A percentile compares a stretch with the other conserved stretches of the same genome.
phyloP scores from a whole-genome alignment of 2,329 filamentous ascomycete genomes.

The Hypoxylon sp. region DNA sequence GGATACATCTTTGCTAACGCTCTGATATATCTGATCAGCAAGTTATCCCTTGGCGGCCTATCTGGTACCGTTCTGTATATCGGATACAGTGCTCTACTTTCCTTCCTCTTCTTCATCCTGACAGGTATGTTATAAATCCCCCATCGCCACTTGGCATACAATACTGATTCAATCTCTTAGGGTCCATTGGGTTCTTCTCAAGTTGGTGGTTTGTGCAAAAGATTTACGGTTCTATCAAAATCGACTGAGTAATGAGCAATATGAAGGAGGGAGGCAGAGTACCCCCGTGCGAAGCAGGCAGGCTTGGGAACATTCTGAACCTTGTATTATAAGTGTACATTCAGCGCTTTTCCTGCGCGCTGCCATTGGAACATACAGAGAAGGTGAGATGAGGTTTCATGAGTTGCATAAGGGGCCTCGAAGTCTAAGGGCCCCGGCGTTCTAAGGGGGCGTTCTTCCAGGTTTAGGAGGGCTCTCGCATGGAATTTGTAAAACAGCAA shows the following conservation, averaged over 20 bases:
- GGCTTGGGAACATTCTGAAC: neutral
- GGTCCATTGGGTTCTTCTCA: slow-evolving; percentile 94
- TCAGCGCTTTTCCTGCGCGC: slow-evolving; percentile 13
- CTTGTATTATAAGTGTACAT: slow-evolving; percentile 39
- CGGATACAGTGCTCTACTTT: slow-evolving; percentile 90
- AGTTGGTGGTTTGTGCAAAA: slow-evolving; percentile 94
- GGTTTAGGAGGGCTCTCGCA: slow-evolving; percentile 26
- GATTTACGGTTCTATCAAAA: slow-evolving; percentile 98
- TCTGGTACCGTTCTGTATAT: slow-evolving; percentile 92
- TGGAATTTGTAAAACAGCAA: slow-evolving; percentile 24
- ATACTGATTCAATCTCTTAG: slow-evolving; percentile 60
- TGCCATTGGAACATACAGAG: slow-evolving; percentile 15
- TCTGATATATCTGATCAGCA: slow-evolving; percentile 89
- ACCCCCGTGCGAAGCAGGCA: neutral
- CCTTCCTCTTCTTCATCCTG: slow-evolving; percentile 91
- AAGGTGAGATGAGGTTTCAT: slow-evolving; percentile 21
- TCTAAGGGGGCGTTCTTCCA: slow-evolving; percentile 33
- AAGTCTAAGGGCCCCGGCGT: slow-evolving; percentile 31
- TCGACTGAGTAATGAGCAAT: slow-evolving; percentile 71
- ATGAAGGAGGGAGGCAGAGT: neutral
- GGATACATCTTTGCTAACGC: slow-evolving; percentile 94
- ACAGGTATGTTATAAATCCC: slow-evolving; percentile 77
- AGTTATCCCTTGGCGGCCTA: slow-evolving; percentile 85
- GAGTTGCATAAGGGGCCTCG: slow-evolving; percentile 34
- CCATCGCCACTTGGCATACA: neutral